phyloP scores from a whole-genome alignment of 225 moss, liverwort and hornwort species.

The Physcomitrellopsis africana region DNA sequence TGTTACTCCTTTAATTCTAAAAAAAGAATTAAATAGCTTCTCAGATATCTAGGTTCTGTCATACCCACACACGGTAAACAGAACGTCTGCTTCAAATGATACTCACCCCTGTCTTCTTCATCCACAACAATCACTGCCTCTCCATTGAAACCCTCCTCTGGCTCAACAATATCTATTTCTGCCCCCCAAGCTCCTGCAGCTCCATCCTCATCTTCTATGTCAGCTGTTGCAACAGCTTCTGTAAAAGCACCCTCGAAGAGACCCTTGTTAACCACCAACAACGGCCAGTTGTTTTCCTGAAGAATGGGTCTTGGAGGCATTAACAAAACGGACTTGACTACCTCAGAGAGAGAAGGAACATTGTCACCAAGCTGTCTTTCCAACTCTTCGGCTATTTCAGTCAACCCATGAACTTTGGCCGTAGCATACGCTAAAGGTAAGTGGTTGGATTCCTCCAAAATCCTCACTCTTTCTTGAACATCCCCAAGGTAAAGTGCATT shows the following conservation, averaged over 20 bases:
- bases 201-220: conserved; percentile 80
- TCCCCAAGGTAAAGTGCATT: conserved; percentile 95
- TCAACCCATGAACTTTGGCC: conserved; percentile 80
- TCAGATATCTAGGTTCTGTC: neutral
- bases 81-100: neutral
- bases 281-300: conserved; percentile 93
- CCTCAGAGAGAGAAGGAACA: conserved; percentile 65
- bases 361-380: conserved; percentile 66
- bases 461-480: conserved; percentile 81
- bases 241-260: conserved; percentile 93
- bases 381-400: conserved; percentile 68
- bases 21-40: neutral
- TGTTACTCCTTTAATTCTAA: too few relatives aligned
- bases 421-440: conserved; percentile 85
- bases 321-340: conserved; percentile 64
- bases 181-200: conserved; percentile 89
- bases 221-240: conserved; percentile 57
- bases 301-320: conserved; percentile 85
- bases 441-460: conserved; percentile 91
- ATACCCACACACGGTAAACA: conserved; percentile 12
- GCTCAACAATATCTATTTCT: conserved; percentile 80
- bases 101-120: conserved; percentile 61
- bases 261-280: conserved; percentile 87
- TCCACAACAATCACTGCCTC: conserved; percentile 48
- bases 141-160: conserved; percentile 64